Conservation (phyloP, 768 basidiomycete species). For the Psilocybe sp. region DNA sequence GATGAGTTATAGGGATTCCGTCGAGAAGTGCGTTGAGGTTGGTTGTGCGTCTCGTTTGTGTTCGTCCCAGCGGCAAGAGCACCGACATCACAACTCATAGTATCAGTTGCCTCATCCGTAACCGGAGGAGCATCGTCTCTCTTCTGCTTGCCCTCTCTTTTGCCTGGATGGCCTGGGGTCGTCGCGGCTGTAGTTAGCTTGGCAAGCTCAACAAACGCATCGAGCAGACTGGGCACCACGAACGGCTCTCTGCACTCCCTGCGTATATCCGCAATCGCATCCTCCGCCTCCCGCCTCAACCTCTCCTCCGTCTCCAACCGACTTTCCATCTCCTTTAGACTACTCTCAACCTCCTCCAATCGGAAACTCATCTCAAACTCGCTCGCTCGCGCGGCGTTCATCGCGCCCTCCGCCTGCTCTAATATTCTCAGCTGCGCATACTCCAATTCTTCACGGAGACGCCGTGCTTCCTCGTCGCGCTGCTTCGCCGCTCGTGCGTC, state of each 20-base stretch:
- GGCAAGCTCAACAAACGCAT: constrained; percentile 51
- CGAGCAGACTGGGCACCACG: constrained; percentile 53
- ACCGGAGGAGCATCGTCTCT: too few species aligned
- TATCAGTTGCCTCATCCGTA: too few species aligned
- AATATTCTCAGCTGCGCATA: neutral
- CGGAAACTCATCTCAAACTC: constrained; percentile 20
- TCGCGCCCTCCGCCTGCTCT: constrained; percentile 1
- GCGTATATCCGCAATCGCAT: constrained; percentile 41
- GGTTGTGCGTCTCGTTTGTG: too few species aligned
- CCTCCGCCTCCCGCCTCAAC: constrained; percentile 40
- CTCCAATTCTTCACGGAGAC: too few species aligned
- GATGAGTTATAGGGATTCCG: too few species aligned
- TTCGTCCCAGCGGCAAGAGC: too few species aligned
- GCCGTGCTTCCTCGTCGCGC: too few species aligned
- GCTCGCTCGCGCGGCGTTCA: neutral
- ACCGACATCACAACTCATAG: too few species aligned
- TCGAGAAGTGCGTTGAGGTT: too few species aligned
- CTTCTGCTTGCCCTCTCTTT: too few species aligned
- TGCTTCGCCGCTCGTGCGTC: too few species aligned
- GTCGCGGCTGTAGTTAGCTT: constrained; percentile 34
- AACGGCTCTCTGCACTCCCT: constrained; percentile 52
- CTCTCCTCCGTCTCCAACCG: constrained; percentile 36
- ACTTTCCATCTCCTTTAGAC: neutral
- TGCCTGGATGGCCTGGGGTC: neutral
- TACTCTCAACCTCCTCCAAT: constrained; percentile 24